Percentiles rank a stretch among this genome's conserved stretches.
Conservation (phyloP, 495 filamentous ascomycete genomes). For the Jackrogersella minutella region DNA sequence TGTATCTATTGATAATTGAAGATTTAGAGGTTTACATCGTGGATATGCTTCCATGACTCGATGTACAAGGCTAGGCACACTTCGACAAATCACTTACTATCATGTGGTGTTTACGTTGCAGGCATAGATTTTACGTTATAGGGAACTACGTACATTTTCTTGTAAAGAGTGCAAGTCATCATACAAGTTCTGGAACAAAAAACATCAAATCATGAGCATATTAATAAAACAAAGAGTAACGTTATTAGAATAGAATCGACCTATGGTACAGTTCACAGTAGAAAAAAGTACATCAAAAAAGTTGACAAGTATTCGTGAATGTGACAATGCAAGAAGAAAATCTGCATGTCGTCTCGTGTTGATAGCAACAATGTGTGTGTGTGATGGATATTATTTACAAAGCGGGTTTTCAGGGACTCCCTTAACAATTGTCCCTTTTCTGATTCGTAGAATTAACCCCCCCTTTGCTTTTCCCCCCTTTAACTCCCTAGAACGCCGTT, state of each 20-base stretch:
- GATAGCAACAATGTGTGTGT: constrained; percentile 21
- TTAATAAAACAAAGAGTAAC: too few species aligned
- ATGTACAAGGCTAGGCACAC: too few species aligned
- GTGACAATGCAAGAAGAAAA: constrained; percentile 15
- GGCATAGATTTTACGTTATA: too few species aligned
- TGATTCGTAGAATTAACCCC: background rate
- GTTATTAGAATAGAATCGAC: background rate
- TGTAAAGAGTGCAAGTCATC: too few species aligned
- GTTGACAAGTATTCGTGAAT: constrained; percentile 11
- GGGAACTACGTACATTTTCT: too few species aligned
- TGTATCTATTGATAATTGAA: too few species aligned
- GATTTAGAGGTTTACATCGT: too few species aligned
- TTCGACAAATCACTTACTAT: too few species aligned
- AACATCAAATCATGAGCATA: too few species aligned
- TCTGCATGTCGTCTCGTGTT: constrained; percentile 10
- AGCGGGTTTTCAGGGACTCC: background rate
- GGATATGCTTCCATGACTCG: too few species aligned
- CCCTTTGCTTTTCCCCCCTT: constrained; percentile 25
- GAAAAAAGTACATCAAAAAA: background rate
- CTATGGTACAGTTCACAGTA: background rate
- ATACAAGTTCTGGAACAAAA: too few species aligned
- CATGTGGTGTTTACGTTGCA: too few species aligned
- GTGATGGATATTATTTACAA: constrained; percentile 44
- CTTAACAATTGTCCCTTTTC: background rate
- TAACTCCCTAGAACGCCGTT: constrained; percentile 36